phyloP scores from a whole-genome alignment of 2,329 filamentous ascomycete genomes.

The Alternaria hordeiaustralica region DNA sequence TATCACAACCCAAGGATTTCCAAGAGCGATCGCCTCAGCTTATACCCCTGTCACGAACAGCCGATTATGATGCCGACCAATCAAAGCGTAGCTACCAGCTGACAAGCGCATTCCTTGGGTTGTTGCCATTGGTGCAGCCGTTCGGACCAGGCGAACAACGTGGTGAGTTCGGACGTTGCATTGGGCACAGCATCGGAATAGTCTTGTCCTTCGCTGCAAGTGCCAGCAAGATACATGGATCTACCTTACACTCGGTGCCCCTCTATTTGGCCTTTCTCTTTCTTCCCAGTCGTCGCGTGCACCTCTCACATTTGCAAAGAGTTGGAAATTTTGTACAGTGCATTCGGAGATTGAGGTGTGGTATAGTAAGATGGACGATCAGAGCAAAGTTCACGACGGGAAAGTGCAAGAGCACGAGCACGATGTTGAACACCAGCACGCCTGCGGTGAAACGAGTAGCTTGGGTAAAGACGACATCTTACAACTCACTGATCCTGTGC shows the following conservation, averaged over 20 bases:
- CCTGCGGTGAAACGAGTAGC: conserved; percentile 15
- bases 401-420: conserved; percentile 12
- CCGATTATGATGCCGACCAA: conserved; percentile 8
- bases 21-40: conserved; percentile 3
- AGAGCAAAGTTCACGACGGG: not conserved
- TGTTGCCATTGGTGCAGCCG: not conserved
- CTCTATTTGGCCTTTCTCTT: not conserved
- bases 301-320: not conserved
- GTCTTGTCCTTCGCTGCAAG: not conserved
- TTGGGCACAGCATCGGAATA: conserved; percentile 3
- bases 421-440: conserved; percentile 6
- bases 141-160: not conserved
- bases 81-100: not conserved
- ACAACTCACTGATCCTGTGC: conserved; percentile 62
- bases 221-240: not conserved
- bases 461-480: conserved; percentile 60
- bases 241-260: conserved; percentile 3
- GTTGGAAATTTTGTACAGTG: not conserved
- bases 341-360: not conserved
- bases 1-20: conserved; percentile 1
- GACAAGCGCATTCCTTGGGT: conserved; percentile 1
- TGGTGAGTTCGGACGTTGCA: conserved; percentile 4
- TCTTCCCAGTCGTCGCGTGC: conserved; percentile 7
- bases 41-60: not conserved
- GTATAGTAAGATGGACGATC: conserved; percentile 2